Evolutionary conservation across 345 rosid species (phyloP), one percentile per base, ranked within the genome.

Genomic region (Ceriops decandra): DNA sequence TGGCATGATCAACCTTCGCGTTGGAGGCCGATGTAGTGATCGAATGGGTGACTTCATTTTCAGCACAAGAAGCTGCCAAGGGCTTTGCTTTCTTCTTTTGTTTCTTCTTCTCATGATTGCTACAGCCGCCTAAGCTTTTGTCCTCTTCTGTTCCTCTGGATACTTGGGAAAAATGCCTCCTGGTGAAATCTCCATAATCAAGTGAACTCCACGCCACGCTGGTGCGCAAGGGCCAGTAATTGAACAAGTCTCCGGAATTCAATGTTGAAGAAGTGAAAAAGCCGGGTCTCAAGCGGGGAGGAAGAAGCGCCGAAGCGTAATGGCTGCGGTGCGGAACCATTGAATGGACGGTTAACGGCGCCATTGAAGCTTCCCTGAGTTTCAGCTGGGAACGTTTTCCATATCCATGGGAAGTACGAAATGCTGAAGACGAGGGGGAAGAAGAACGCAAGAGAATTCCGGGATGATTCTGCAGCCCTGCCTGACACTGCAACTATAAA

Each of bases 151-250:
- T 80, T 36, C 31, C 66, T 52, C 20, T 63, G 2, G 81, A 68
- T 60, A 66, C 69, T 73, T 77, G 79, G 62, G 85, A 86, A 63
- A 85, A 84, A 66, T 9, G 78, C 66, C 81, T 81, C 81, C 58
- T 67, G 42, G 61, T 32, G 68, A 72, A 69, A 8, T 69, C 63
- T n/a, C 52, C 58, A 58, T 7, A 74, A 64, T 62, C 70, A 60
- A 59, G 49, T 11, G 70, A 67, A 52, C 72, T 57, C 28, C 51
- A 65, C 49, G 75, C 67, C 42, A 69, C 57, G 68, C 63, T 62
- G 59, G 52, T 64, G 20, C 68, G 77, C 42, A 64, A 74, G 57
- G 82, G 72, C 42, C 63, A n/a, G 47, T 32, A 64, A 66, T 72
- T 63, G 24, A 52, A 72, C n/a, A 63, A 31, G 57, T 77, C 79